Conservation (phyloP, 2,329 filamentous ascomycete species). For the Penicillium palitans region DNA sequence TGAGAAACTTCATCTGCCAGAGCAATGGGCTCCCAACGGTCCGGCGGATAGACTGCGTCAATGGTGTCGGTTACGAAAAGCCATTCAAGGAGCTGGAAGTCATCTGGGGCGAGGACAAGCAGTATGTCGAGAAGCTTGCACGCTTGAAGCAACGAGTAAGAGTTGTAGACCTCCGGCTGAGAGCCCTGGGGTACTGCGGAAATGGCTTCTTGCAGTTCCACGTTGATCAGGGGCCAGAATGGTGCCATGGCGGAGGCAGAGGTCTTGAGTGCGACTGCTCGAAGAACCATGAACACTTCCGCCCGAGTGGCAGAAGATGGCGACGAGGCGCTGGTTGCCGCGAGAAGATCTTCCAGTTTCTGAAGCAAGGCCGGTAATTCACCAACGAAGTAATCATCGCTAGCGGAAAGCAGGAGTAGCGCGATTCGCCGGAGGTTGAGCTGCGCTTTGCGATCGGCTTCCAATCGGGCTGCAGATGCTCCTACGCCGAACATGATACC, state of each 20-base stretch:
- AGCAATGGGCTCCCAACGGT: constrained; percentile 67
- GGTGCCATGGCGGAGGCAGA: constrained; percentile 76
- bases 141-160: constrained; percentile 77
- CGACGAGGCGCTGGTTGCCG: constrained; percentile 81
- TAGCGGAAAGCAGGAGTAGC: constrained; percentile 73
- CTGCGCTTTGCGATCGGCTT: constrained; percentile 91
- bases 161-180: constrained; percentile 73
- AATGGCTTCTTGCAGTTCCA: constrained; percentile 78
- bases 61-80: constrained; percentile 96
- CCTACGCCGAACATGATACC: constrained; percentile 99
- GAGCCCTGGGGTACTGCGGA: constrained; percentile 70
- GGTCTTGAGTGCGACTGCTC: constrained; percentile 76
- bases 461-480: constrained; percentile 86
- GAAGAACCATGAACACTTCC: constrained; percentile 85
- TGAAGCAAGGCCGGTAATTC: constrained; percentile 74
- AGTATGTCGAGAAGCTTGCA: constrained; percentile 91
- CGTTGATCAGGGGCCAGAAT: constrained; percentile 87
- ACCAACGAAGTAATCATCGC: constrained; percentile 74
- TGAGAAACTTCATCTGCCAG: constrained; percentile 84
- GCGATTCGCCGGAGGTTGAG: constrained; percentile 82
- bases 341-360: constrained; percentile 82
- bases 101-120: constrained; percentile 83
- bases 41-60: constrained; percentile 84
- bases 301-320: constrained; percentile 86
- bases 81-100: constrained; percentile 99